Percentiles rank a stretch among this genome's conserved stretches.
These are phyloP conservation scores for Apiotrichum brassicae DNA, from an alignment of 1,284 basidiomycete genomes.

Conservation along the genomic window DNA sequence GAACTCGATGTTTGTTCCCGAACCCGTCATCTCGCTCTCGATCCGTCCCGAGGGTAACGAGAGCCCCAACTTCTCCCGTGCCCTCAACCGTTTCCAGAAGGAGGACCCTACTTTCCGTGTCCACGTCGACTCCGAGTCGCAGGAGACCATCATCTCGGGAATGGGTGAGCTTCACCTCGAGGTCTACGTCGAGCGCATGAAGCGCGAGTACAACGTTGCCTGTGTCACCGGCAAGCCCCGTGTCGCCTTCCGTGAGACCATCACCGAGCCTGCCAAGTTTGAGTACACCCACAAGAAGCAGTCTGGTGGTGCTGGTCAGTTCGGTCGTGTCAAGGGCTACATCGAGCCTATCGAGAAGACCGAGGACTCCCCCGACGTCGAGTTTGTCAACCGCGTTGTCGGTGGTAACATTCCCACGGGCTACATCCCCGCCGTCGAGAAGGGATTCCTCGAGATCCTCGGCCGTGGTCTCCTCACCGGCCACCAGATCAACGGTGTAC, in stretches of 20 bases:
- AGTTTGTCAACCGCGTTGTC: conserved; percentile 83
- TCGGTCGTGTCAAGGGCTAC: conserved; percentile 83
- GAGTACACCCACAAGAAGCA: conserved; percentile 98
- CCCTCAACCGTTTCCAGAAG: conserved; percentile 95
- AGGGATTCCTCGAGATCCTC: conserved; percentile 93
- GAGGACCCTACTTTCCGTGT: conserved; percentile 99
- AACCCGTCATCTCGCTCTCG: conserved; percentile 94
- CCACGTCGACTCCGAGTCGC: conserved; percentile 86
- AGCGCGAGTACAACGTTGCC: conserved; percentile 91
- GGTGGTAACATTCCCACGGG: conserved; percentile 86
- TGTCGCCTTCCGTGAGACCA: conserved; percentile 94
- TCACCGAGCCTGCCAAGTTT: conserved; percentile 75
- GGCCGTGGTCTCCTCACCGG: conserved; percentile 89
- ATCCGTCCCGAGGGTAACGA: conserved; percentile 89
- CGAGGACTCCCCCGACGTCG: conserved; percentile 73
- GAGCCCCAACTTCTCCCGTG: conserved; percentile 91
- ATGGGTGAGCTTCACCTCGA: conserved; percentile 99
- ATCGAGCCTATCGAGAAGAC: conserved; percentile 86
- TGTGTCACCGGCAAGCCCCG: conserved; percentile 93
- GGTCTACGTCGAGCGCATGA: conserved; percentile 99
- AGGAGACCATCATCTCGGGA: conserved; percentile 99
- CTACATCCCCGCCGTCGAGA: conserved; percentile 93
- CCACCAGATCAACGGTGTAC: conserved; percentile 77
- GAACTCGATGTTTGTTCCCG: conserved; percentile 98
- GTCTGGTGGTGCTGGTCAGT: conserved; percentile 94